Evolutionary conservation across 768 basidiomycete genomes (phyloP).

Genomic region (Tulasnella sp.): DNA sequence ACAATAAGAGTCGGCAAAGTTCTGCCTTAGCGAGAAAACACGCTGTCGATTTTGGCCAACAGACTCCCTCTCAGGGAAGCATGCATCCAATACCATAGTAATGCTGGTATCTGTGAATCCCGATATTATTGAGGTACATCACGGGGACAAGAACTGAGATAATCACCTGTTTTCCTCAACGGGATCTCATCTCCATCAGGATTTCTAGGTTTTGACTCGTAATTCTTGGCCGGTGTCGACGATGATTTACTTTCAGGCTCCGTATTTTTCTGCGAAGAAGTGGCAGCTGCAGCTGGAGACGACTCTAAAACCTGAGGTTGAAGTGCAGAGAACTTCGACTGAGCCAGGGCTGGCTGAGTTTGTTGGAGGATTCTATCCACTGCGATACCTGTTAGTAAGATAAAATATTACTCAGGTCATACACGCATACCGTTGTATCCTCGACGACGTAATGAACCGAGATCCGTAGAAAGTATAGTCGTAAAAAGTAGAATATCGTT

Average conservation of each 20-base stretch:
- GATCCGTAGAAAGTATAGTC: slow-evolving; percentile 86
- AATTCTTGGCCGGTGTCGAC: too few relatives aligned
- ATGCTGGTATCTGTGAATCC: slow-evolving; percentile 17
- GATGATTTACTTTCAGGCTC: too few relatives aligned
- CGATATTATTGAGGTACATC: neutral
- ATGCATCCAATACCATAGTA: slow-evolving; percentile 46
- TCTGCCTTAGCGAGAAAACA: slow-evolving; percentile 61
- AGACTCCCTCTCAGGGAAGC: slow-evolving; percentile 50
- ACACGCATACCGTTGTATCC: slow-evolving; percentile 80
- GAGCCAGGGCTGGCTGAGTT: too few relatives aligned
- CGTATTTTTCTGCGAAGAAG: too few relatives aligned
- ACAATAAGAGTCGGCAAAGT: slow-evolving; percentile 69
- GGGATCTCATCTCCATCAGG: too few relatives aligned
- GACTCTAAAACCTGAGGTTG: too few relatives aligned
- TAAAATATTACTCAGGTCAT: too few relatives aligned
- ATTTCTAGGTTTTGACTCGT: too few relatives aligned
- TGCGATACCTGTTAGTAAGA: slow-evolving; percentile 21
- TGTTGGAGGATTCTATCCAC: slow-evolving; percentile 86
- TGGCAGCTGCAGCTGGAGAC: too few relatives aligned
- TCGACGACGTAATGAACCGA: slow-evolving; percentile 63
- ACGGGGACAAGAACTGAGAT: neutral
- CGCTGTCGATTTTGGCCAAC: slow-evolving; percentile 49
- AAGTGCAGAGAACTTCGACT: too few relatives aligned
- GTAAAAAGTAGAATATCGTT: slow-evolving; percentile 84
- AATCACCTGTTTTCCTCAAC: too few relatives aligned